These are phyloP conservation scores for Leccinum rimulosum DNA, from an alignment of 768 basidiomycete genomes.

Conservation along the genomic window DNA sequence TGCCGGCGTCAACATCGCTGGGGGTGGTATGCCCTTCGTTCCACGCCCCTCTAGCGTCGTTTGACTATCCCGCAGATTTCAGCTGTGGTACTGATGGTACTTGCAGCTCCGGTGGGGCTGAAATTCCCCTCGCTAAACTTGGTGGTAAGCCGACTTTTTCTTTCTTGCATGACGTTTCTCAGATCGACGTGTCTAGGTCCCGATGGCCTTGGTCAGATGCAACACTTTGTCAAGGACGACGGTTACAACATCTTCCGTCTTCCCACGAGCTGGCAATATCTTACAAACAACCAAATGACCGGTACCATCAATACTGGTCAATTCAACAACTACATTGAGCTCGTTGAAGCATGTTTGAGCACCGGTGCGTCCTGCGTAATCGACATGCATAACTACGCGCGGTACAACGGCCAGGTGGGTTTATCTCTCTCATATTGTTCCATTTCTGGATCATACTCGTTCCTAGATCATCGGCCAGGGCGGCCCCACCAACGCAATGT, in stretches of 20 bases:
- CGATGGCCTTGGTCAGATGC: constrained; percentile 48
- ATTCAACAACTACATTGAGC: constrained; percentile 53
- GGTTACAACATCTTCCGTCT: constrained; percentile 58
- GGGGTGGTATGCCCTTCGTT: constrained; percentile 36
- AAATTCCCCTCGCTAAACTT: constrained; percentile 45
- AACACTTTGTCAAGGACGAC: constrained; percentile 55
- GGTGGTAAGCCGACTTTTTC: constrained; percentile 31
- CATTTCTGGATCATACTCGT: not conserved
- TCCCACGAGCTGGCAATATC: constrained; percentile 59
- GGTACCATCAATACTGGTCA: constrained; percentile 42
- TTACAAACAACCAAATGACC: constrained; percentile 37
- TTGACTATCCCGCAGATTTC: constrained; percentile 35
- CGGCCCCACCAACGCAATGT: constrained; percentile 52
- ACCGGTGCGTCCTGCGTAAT: constrained; percentile 54
- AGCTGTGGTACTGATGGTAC: constrained; percentile 46
- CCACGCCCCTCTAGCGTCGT: not conserved
- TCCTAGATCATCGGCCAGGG: constrained; percentile 58
- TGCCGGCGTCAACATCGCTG: constrained; percentile 52
- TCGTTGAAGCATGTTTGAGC: constrained; percentile 35
- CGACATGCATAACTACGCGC: constrained; percentile 61
- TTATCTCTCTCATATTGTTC: not conserved
- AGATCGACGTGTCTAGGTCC: not conserved
- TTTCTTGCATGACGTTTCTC: not conserved
- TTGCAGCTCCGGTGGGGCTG: constrained; percentile 38
- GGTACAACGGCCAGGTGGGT: constrained; percentile 46